Evolutionary conservation across 2,329 filamentous ascomycete genomes (phyloP).

Genomic region (Ophiosphaerella herpotricha): DNA sequence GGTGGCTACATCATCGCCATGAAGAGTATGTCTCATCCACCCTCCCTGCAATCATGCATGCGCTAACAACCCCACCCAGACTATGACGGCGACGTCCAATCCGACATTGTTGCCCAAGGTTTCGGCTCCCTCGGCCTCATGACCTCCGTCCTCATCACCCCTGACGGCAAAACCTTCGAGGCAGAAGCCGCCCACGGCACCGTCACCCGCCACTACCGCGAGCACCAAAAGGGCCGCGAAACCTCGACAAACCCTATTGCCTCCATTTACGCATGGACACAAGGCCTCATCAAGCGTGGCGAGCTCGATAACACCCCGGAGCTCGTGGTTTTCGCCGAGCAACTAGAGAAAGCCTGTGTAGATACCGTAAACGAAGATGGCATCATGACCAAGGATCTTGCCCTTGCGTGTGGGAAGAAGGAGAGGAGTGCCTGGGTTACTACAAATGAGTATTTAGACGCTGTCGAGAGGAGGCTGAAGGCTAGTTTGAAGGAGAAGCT

Average conservation of each 20-base stretch:
- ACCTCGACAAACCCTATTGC: conserved; percentile 99
- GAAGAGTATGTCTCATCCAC: conserved; percentile 70
- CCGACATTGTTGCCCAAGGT: conserved; percentile 96
- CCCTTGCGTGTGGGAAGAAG: conserved; percentile 90
- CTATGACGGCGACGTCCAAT: conserved; percentile 99
- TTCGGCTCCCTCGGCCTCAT: conserved; percentile 98
- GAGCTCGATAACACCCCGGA: conserved; percentile 93
- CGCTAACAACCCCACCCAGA: conserved; percentile 58
- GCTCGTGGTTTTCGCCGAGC: conserved; percentile 86
- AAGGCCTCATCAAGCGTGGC: conserved; percentile 89
- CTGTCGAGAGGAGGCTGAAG: conserved; percentile 90
- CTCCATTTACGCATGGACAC: conserved; percentile 98
- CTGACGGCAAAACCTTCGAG: conserved; percentile 95
- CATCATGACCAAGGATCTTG: conserved; percentile 99
- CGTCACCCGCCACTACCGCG: conserved; percentile 96
- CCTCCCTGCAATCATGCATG: too few relatives aligned
- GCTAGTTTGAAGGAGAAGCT: conserved; percentile 76
- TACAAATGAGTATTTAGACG: conserved; percentile 84
- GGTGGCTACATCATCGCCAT: conserved; percentile 97
- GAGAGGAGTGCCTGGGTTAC: conserved; percentile 85
- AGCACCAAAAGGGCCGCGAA: conserved; percentile 97
- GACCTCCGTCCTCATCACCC: conserved; percentile 96
- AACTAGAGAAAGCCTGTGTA: conserved; percentile 88
- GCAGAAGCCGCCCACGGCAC: conserved; percentile 98
- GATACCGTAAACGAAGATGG: conserved; percentile 92